Evolutionary conservation across 495 filamentous ascomycete genomes (phyloP).

Genomic region (Neurospora intermedia): DNA sequence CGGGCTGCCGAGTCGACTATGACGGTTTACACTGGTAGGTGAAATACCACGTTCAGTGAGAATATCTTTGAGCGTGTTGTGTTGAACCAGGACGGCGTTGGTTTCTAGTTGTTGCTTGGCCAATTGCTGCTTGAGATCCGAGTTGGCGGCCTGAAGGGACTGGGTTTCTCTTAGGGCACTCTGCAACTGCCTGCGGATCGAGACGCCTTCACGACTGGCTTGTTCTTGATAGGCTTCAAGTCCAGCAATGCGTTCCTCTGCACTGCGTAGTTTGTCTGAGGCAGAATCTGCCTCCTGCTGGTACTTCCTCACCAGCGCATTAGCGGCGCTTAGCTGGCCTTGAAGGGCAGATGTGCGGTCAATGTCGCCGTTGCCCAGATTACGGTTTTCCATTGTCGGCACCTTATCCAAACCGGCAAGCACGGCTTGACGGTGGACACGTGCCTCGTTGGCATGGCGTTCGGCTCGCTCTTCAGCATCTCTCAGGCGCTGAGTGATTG

Average conservation of each 20-base stretch:
- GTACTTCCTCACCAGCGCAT: conserved; percentile 70
- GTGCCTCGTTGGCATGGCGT: conserved; percentile 75
- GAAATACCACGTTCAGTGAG: conserved; percentile 77
- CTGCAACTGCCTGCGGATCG: conserved; percentile 82
- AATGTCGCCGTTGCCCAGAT: conserved; percentile 45
- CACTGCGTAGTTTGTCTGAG: conserved; percentile 77
- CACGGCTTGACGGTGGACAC: conserved; percentile 74
- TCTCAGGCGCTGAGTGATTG: conserved; percentile 56
- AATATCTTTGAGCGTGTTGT: conserved; percentile 84
- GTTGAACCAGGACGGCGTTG: conserved; percentile 81
- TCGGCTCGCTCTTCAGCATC: conserved; percentile 91
- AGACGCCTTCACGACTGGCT: conserved; percentile 80
- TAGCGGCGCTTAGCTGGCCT: conserved; percentile 66
- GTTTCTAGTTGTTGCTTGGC: conserved; percentile 78
- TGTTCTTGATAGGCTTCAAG: conserved; percentile 96
- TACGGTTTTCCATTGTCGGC: conserved; percentile 38
- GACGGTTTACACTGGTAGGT: conserved; percentile 43
- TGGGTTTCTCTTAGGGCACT: conserved; percentile 70
- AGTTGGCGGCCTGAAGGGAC: conserved; percentile 59
- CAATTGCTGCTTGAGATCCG: conserved; percentile 67
- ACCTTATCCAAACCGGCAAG: conserved; percentile 72
- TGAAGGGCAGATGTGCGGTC: conserved; percentile 73
- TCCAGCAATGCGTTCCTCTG: conserved; percentile 92
- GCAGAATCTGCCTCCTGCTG: conserved; percentile 83
- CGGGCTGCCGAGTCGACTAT: conserved; percentile 37